Evolutionary conservation across 805 yeast species (phyloP).

Genomic region (Pichia kluyveri): DNA sequence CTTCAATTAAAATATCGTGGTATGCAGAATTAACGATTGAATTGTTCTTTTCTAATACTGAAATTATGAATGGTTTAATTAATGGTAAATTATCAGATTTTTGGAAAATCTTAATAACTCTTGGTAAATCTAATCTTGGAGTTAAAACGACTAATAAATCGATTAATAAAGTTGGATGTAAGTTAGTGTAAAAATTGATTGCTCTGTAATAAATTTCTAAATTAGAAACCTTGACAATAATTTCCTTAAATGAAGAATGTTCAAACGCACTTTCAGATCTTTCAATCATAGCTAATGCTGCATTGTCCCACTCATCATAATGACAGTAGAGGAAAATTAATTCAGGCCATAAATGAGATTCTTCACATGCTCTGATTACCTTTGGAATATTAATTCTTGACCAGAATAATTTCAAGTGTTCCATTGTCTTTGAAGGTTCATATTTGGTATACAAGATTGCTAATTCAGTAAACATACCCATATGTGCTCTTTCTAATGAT

Average conservation of each 20-base stretch:
- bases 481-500: slow-evolving; percentile 96
- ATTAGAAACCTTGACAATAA: slow-evolving; percentile 89
- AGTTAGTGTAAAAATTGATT: slow-evolving; percentile 84
- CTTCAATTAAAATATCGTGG: slow-evolving; percentile 92
- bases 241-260: slow-evolving; percentile 89
- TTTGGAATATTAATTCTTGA: slow-evolving; percentile 96
- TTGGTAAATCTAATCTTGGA: slow-evolving; percentile 86
- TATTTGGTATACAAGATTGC: slow-evolving; percentile 88
- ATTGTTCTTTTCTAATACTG: slow-evolving; percentile 84
- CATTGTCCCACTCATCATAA: slow-evolving; percentile 99
- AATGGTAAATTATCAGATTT: slow-evolving; percentile 94
- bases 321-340: slow-evolving; percentile 93
- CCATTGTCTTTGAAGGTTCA: slow-evolving; percentile 84
- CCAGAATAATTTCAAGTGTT: slow-evolving; percentile 96
- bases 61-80: slow-evolving; percentile 89
- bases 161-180: slow-evolving; percentile 83
- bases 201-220: slow-evolving; percentile 96
- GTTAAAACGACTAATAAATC: slow-evolving; percentile 79
- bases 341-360: slow-evolving; percentile 93
- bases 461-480: slow-evolving; percentile 99
- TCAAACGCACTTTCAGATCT: slow-evolving; percentile 89
- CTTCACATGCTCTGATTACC: slow-evolving; percentile 88
- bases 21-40: slow-evolving; percentile 90
- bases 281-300: slow-evolving; percentile 94
- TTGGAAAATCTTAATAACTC: slow-evolving; percentile 90